Conservation (phyloP, 2,329 filamentous ascomycete genomes). For the Pyrenophora teres region DNA sequence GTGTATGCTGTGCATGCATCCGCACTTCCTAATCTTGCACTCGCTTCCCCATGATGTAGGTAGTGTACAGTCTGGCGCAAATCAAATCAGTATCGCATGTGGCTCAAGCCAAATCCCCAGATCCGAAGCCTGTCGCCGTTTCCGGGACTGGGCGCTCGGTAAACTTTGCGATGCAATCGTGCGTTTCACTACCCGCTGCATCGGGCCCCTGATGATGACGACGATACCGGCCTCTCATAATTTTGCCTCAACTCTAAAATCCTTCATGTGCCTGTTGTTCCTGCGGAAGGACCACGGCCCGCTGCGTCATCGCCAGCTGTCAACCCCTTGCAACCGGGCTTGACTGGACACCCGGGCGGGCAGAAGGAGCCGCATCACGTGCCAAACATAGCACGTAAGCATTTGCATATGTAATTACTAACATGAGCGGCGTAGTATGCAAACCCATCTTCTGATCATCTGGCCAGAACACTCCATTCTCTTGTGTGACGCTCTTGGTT, state of each 20-base stretch:
- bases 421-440: background rate
- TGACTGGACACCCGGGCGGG: background rate
- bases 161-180: too few relatives aligned
- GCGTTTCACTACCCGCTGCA: background rate
- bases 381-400: background rate
- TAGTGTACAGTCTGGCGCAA: background rate
- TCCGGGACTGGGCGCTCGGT: too few relatives aligned
- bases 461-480: too few relatives aligned
- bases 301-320: background rate
- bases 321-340: background rate
- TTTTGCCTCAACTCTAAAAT: background rate
- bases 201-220: background rate
- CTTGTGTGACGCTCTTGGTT: too few relatives aligned
- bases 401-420: background rate
- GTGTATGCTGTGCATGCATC: background rate
- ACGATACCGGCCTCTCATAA: background rate
- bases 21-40: background rate
- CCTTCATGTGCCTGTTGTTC: background rate
- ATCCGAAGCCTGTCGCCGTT: too few relatives aligned
- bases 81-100: background rate
- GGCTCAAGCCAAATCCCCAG: background rate
- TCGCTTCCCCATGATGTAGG: background rate
- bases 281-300: background rate
- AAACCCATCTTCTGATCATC: background rate
- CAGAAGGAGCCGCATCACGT: conserved; percentile 3